Evolutionary conservation across 805 yeast genomes (phyloP).

Genomic region (Candida dajiaensis): DNA sequence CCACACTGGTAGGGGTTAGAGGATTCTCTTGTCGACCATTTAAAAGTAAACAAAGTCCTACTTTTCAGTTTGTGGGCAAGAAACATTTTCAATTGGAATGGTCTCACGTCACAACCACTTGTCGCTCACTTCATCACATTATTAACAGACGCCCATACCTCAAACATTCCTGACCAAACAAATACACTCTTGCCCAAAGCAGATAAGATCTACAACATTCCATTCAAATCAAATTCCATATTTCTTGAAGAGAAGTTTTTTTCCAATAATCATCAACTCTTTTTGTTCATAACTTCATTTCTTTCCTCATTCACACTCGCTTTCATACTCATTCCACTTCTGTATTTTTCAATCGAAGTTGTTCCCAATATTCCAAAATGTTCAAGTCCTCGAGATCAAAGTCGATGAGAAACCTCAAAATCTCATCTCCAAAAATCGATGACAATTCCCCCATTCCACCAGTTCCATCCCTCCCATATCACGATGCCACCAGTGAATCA

Average conservation of each 20-base stretch:
- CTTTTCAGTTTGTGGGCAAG: neutral
- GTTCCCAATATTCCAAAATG: neutral
- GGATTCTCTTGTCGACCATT: neutral
- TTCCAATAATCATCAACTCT: too few species aligned
- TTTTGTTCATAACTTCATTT: too few species aligned
- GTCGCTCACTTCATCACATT: neutral
- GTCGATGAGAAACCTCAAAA: constrained; percentile 9
- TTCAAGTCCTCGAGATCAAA: constrained; percentile 4
- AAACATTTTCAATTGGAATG: too few species aligned
- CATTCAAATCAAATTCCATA: neutral
- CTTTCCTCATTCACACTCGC: neutral
- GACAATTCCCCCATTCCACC: constrained; percentile 1
- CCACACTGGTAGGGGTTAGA: neutral
- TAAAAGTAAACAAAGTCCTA: neutral
- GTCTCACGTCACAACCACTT: too few species aligned
- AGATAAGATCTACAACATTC: neutral
- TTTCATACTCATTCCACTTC: neutral
- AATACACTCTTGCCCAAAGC: too few species aligned
- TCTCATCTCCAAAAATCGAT: constrained; percentile 8
- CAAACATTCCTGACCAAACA: neutral
- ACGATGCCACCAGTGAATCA: neutral
- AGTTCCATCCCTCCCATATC: constrained; percentile 1
- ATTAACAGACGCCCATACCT: neutral
- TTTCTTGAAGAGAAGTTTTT: too few species aligned
- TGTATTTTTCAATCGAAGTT: neutral